Base-by-base conservation (phyloP, 257 asterid genomes). In the Lycium ferocissimum region DNA sequence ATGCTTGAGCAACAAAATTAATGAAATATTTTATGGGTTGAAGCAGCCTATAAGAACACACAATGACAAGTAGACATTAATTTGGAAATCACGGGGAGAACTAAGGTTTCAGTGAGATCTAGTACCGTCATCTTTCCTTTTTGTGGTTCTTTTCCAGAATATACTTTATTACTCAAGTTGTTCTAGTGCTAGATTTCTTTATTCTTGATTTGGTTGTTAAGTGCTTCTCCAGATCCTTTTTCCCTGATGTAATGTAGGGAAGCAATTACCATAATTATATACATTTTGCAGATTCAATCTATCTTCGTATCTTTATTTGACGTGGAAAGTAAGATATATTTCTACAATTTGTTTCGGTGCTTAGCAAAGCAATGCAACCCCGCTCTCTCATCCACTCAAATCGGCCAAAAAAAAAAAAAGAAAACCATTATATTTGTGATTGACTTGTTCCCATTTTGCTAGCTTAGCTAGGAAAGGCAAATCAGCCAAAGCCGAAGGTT, bases 211-310 rank as follows among this genome's bases (percentile, higher is more conserved):
- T 26, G 26, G 10, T 51, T 51, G 61, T 51, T 51, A 26, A 76
- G 45, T 75, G 81, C 81, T 51, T 76, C 47, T 12, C 62, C 11
- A 13, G 26, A 51, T 26, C 63, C 26, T 9, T 20, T 76, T 22
- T 51, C 13, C 59, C 63, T 51, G 82, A 51, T 51, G 45, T 22
- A 75, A 76, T 26, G 82, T 76, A 53, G 82, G 47, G 63, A 76
- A 67, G 10, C 82, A 76, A 51, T 76, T 51, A 14, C 82, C 22
- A 22, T 75, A 51, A 13, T 49, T 49, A 49, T 33, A 22, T 76
- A 76, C 10, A 26, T 72, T 10, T n/a, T 43, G 22, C 13, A 51
- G 22, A 15, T 76, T 12, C 62, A 20, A 47, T 75, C 43, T 20
- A 33, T 47, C 43, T 17, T 20, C 3, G 1, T 40, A 71, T 40